Evolutionary conservation across 2,329 filamentous ascomycete genomes (phyloP).

Genomic region (Arthroderma sp.): DNA sequence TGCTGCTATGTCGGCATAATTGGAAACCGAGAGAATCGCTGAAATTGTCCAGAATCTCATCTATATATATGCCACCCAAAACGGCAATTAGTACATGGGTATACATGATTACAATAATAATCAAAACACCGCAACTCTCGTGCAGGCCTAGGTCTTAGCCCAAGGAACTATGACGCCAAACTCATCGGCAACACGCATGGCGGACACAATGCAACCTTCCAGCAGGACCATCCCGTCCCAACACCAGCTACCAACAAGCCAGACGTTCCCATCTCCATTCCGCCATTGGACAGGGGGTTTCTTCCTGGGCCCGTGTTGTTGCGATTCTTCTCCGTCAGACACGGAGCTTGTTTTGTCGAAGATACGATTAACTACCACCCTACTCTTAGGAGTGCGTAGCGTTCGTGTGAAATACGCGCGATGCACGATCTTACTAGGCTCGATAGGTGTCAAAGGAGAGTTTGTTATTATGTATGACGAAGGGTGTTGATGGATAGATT

Average conservation of each 20-base stretch:
- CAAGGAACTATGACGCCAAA: conserved; percentile 39
- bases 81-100: neutral
- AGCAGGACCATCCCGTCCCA: conserved; percentile 54
- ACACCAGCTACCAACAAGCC: conserved; percentile 49
- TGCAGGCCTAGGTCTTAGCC: conserved; percentile 7
- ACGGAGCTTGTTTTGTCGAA: conserved; percentile 21
- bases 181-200: conserved; percentile 43
- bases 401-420: conserved; percentile 42
- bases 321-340: neutral
- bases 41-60: neutral
- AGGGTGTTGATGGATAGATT: conserved; percentile 42
- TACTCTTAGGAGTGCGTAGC: conserved; percentile 40
- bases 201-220: conserved; percentile 49
- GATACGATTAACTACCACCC: conserved; percentile 37
- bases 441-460: conserved; percentile 34
- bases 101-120: neutral
- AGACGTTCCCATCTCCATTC: conserved; percentile 45
- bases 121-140: neutral
- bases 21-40: neutral
- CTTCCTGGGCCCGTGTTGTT: neutral
- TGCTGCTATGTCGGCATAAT: neutral
- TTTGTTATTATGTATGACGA: conserved; percentile 44
- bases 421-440: conserved; percentile 33
- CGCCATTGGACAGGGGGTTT: conserved; percentile 12
- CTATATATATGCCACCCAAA: neutral